Percentiles rank a stretch among this genome's conserved stretches.
phyloP scores from a whole-genome alignment of 805 yeast species.

The Lipomyces spencermartinsiae region DNA sequence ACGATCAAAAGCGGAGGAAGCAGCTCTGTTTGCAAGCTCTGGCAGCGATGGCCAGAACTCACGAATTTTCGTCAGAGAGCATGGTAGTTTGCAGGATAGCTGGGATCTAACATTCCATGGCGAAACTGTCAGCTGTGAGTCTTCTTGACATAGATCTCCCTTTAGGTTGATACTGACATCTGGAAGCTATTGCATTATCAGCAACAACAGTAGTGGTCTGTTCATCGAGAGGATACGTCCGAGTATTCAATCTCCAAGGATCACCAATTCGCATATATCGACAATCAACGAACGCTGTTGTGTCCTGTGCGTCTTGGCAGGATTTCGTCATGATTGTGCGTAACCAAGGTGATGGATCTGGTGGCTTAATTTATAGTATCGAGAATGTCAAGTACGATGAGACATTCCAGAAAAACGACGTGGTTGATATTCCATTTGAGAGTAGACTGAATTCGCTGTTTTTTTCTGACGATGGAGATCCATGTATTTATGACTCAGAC shows the following conservation, averaged over 20 bases:
- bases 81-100: constrained; percentile 58
- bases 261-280: constrained; percentile 63
- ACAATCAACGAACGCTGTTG: constrained; percentile 73
- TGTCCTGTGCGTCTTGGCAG: constrained; percentile 69
- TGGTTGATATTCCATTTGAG: constrained; percentile 47
- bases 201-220: constrained; percentile 68
- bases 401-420: constrained; percentile 46
- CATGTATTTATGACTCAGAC: constrained; percentile 81
- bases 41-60: constrained; percentile 45
- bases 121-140: constrained; percentile 55
- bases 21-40: constrained; percentile 64
- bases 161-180: neutral
- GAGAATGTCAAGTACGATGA: constrained; percentile 55
- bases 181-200: constrained; percentile 64
- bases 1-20: constrained; percentile 45
- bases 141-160: neutral
- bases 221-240: constrained; percentile 75
- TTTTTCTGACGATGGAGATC: constrained; percentile 88
- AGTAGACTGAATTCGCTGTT: constrained; percentile 67
- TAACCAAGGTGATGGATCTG: constrained; percentile 44
- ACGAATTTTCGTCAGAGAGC: constrained; percentile 70
- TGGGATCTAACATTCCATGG: constrained; percentile 63
- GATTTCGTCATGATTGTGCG: constrained; percentile 63
- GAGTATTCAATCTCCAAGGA: constrained; percentile 76
- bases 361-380: constrained; percentile 53